phyloP scores from a whole-genome alignment of 2,329 filamentous ascomycete genomes.

The Cordyceps sp. region DNA sequence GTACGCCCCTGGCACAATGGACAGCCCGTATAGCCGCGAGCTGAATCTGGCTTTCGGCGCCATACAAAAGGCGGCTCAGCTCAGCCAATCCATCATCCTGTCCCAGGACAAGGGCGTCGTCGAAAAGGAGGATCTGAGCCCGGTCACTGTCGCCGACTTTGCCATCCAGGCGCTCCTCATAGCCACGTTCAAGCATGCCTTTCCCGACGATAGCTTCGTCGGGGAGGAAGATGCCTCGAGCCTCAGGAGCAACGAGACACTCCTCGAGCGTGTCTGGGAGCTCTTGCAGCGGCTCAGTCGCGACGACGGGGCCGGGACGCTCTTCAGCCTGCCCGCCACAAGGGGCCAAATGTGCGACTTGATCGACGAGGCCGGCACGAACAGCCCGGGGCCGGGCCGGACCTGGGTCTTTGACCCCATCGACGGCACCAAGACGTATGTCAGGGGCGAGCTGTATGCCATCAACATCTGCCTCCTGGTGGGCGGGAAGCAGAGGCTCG shows the following conservation, averaged over 20 bases:
- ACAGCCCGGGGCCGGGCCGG: conserved; percentile 20
- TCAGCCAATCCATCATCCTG: conserved; percentile 32
- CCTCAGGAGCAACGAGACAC: conserved; percentile 22
- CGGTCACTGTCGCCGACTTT: conserved; percentile 43
- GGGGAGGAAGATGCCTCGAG: conserved; percentile 37
- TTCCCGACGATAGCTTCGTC: conserved; percentile 33
- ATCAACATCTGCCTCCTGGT: conserved; percentile 38
- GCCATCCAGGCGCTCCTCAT: conserved; percentile 40
- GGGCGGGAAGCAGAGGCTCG: conserved; percentile 30
- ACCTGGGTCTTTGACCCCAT: conserved; percentile 46
- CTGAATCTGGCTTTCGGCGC: conserved; percentile 23
- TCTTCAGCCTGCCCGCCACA: conserved; percentile 12
- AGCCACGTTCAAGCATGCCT: conserved; percentile 28
- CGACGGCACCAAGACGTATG: conserved; percentile 41
- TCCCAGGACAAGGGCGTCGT: conserved; percentile 31
- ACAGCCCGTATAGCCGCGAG: conserved; percentile 24
- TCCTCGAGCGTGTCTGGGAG: conserved; percentile 30
- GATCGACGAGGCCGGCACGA: conserved; percentile 33
- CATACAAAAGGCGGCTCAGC: conserved; percentile 26
- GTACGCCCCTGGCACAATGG: conserved; percentile 14
- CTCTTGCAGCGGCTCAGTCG: conserved; percentile 18
- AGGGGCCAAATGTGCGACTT: conserved; percentile 31
- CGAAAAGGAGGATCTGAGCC: conserved; percentile 36
- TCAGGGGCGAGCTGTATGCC: conserved; percentile 36
- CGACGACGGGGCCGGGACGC: conserved; percentile 11